These are phyloP conservation scores for Saccharomycopsis oosterbeekiorum DNA, from an alignment of 805 yeast genomes.

Conservation along the genomic window DNA sequence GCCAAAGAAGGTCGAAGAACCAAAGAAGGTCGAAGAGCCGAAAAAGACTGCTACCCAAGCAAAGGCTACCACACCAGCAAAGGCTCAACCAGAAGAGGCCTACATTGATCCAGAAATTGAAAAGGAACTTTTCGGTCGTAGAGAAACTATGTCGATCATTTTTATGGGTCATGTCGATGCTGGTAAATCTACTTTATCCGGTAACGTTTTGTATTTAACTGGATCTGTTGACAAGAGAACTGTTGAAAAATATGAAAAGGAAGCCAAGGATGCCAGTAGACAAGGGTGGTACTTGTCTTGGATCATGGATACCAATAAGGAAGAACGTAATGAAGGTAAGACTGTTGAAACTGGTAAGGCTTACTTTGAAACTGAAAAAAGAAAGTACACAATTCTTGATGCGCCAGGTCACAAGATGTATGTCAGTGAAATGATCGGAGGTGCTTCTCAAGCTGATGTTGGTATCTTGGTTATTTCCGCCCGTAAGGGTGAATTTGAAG, in stretches of 20 bases:
- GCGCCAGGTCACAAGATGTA: slow-evolving; percentile 99
- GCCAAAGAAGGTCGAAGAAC: slow-evolving; percentile 19
- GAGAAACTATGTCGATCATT: slow-evolving; percentile 92
- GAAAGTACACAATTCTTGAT: slow-evolving; percentile 95
- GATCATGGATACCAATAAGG: slow-evolving; percentile 99
- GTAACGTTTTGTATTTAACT: slow-evolving; percentile 83
- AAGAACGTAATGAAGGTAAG: slow-evolving; percentile 98
- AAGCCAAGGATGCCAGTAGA: slow-evolving; percentile 98
- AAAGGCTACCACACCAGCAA: slow-evolving; percentile 18
- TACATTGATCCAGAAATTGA: slow-evolving; percentile 79
- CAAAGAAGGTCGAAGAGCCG: slow-evolving; percentile 18
- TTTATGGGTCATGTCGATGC: slow-evolving; percentile 99
- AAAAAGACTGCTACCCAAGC: slow-evolving; percentile 20
- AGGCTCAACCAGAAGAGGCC: slow-evolving; percentile 39
- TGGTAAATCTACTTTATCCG: slow-evolving; percentile 99
- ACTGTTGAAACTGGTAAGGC: slow-evolving; percentile 99
- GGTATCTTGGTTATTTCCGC: slow-evolving; percentile 96
- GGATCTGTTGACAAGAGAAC: slow-evolving; percentile 99
- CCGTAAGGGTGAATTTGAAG: slow-evolving; percentile 98
- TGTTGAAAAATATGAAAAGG: slow-evolving; percentile 94
- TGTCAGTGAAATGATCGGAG: slow-evolving; percentile 98
- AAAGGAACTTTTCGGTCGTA: slow-evolving; percentile 90
- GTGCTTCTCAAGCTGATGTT: slow-evolving; percentile 99
- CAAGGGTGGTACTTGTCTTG: slow-evolving; percentile 99
- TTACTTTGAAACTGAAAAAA: slow-evolving; percentile 92